Base-by-base conservation (phyloP, 805 yeast species). In the Saturnispora saitoi region DNA sequence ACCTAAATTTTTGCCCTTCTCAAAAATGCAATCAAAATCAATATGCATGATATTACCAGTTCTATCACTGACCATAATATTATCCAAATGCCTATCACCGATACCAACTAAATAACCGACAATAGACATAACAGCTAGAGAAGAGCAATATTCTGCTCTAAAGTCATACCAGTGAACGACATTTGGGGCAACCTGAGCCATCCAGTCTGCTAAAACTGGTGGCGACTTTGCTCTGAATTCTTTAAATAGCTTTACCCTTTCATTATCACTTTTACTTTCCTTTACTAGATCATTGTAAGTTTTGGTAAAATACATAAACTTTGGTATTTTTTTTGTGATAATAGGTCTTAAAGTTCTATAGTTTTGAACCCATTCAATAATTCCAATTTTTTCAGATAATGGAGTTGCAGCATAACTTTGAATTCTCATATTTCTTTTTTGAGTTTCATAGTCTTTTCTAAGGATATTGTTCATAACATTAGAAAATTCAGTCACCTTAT, bases 61-160 rank as follows among this genome's bases (percentile, higher is more conserved):
- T 38, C 72, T 76, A 52, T 83, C 82, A 57, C 81, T 76, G 34
- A 91, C 69, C 48, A 93, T 66, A 19, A 93, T 78, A 59, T 93
- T 93, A 60, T 93, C 99, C 56, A 96, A 85, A 62, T 93, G 99
- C 36, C 99, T 73, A 65, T 93, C 99, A 22, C 99, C 99, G 44
- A 93, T 72, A 8, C 99, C 99, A 26, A 93, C 71, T 42, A 93
- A 79, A 61, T 86, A 87, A 0, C 99, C 99, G 4, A 91, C 95
- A 71, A 93, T 88, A 0, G 97, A 89, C 99, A 95, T 93, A 0
- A 91, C 98, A 0, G 97, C 96, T 26, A 85, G 72, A 0, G 96
- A 80, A 48, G 95, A 71, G 0, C 86, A 80, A 61, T 77, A 95
- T 32, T 73, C 71, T 43, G 81, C 82, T 48, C 98, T 68, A 1